phyloP scores from a whole-genome alignment of 2,329 filamentous ascomycete genomes.

The Scolecobasidium constrictum region DNA sequence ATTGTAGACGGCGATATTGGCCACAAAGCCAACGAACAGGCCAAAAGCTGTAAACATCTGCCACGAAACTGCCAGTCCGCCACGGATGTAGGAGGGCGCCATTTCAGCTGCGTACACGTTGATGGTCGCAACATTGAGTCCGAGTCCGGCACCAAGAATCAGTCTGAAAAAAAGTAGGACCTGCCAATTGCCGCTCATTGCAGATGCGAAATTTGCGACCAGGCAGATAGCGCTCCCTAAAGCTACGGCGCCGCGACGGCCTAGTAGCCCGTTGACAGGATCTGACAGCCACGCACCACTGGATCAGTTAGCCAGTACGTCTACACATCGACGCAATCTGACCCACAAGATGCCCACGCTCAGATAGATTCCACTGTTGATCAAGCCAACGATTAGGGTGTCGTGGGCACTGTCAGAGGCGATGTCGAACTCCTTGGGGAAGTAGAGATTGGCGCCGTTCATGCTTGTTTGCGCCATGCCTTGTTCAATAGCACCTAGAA shows the following conservation, averaged over 20 bases:
- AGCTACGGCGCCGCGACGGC: neutral
- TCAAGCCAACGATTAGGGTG: slow-evolving; percentile 5
- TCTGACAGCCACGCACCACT: neutral
- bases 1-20: slow-evolving; percentile 20
- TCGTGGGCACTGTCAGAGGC: neutral
- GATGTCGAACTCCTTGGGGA: slow-evolving; percentile 5
- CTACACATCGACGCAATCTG: slow-evolving; percentile 10
- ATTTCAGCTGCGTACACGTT: slow-evolving; percentile 4
- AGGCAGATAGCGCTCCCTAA: neutral
- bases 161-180: slow-evolving; percentile 1
- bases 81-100: slow-evolving; percentile 2
- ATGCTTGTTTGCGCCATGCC: slow-evolving; percentile 8
- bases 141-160: slow-evolving; percentile 1
- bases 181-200: slow-evolving; percentile 1
- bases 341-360: slow-evolving; percentile 3
- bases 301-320: neutral
- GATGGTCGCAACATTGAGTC: neutral
- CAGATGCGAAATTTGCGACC: neutral
- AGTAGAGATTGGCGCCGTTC: slow-evolving; percentile 9
- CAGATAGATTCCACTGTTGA: slow-evolving; percentile 10
- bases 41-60: slow-evolving; percentile 47
- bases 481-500: slow-evolving; percentile 1
- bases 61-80: slow-evolving; percentile 72
- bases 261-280: neutral
- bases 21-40: slow-evolving; percentile 35